Evolutionary conservation across 495 filamentous ascomycete species (phyloP).

Genomic region (Podospora pseudocomata): DNA sequence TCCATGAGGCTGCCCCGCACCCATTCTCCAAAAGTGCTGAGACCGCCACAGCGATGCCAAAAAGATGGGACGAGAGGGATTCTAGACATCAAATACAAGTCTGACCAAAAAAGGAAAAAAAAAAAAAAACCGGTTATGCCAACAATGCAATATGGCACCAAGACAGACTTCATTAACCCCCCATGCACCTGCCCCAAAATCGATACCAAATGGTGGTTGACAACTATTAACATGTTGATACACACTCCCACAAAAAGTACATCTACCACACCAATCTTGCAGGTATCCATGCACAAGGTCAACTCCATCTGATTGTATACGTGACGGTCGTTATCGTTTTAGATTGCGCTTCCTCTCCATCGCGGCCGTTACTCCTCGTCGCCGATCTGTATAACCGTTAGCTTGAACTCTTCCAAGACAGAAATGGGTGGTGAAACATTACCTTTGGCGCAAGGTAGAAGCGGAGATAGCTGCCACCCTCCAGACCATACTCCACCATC

Average conservation of each 20-base stretch:
- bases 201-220: constrained; percentile 1
- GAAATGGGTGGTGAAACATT: constrained; percentile 28
- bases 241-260: constrained; percentile 5
- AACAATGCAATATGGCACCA: background rate
- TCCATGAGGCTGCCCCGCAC: no score
- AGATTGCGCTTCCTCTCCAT: background rate
- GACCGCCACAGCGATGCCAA: no score
- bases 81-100: no score
- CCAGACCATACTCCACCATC: constrained; percentile 83
- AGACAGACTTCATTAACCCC: background rate
- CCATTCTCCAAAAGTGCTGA: no score
- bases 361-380: constrained; percentile 69
- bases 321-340: constrained; percentile 16
- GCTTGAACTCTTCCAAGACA: background rate
- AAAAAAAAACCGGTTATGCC: background rate
- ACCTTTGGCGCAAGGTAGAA: constrained; percentile 99
- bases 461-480: constrained; percentile 79
- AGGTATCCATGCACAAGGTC: constrained; percentile 23
- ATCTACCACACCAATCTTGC: background rate
- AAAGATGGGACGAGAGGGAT: no score
- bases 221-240: background rate
- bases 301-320: constrained; percentile 7
- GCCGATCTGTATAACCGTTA: constrained; percentile 60
- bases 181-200: background rate
- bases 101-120: no score